Evolutionary conservation across 805 yeast species (phyloP).

Genomic region (Suhomyces sp.): DNA sequence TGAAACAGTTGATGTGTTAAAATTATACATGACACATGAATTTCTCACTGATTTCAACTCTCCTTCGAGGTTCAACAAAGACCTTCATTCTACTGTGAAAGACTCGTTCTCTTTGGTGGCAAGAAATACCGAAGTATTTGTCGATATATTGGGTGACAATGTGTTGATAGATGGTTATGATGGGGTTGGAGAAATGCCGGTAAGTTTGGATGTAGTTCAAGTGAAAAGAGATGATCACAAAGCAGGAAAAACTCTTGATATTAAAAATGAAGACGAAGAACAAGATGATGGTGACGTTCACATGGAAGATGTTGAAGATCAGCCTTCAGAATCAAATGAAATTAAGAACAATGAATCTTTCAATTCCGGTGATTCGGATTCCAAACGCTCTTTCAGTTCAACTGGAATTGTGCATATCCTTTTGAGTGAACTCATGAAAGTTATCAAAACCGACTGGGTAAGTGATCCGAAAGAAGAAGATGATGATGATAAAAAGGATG

Average conservation of each 20-base stretch:
- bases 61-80: constrained; percentile 5
- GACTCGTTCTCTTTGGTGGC: constrained; percentile 51
- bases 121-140: constrained; percentile 49
- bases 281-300: constrained; percentile 32
- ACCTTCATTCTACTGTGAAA: constrained; percentile 43
- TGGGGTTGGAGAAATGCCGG: constrained; percentile 20
- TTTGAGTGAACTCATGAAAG: constrained; percentile 61
- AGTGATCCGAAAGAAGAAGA: constrained; percentile 21
- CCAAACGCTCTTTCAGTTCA: constrained; percentile 11
- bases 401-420: constrained; percentile 66
- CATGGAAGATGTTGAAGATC: constrained; percentile 24
- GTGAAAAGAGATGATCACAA: neutral
- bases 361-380: too few species aligned
- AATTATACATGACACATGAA: constrained; percentile 50
- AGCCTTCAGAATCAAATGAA: constrained; percentile 13
- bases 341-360: constrained; percentile 1
- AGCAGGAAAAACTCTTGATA: neutral
- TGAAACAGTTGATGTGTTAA: constrained; percentile 56
- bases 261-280: constrained; percentile 6
- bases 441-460: constrained; percentile 38
- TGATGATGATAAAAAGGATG: constrained; percentile 5
- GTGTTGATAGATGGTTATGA: constrained; percentile 47
- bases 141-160: constrained; percentile 42
- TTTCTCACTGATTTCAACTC: constrained; percentile 43
- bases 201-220: too few species aligned